Evolutionary conservation across 331 rosid species (phyloP).

Genomic region (Malus hybrid): DNA sequence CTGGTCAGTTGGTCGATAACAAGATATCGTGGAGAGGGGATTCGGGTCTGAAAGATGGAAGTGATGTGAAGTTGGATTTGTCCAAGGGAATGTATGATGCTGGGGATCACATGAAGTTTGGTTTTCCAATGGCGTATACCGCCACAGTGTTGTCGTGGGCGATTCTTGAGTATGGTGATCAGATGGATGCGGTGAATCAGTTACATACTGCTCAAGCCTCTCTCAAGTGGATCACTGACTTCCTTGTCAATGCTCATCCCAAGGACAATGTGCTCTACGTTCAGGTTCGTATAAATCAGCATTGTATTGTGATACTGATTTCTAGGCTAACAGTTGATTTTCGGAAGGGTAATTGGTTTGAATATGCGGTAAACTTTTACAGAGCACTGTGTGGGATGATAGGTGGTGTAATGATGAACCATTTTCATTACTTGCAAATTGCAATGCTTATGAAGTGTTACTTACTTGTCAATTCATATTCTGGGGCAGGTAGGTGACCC

Average conservation of each 20-base stretch:
- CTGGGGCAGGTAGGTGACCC: slow-evolving; percentile 84
- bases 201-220: slow-evolving; percentile 58
- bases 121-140: slow-evolving; percentile 91
- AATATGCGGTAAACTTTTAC: background rate
- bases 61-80: slow-evolving; percentile 56
- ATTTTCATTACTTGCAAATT: background rate
- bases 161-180: slow-evolving; percentile 92
- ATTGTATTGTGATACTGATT: background rate
- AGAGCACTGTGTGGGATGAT: background rate
- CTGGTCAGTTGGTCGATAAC: slow-evolving; percentile 63
- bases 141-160: slow-evolving; percentile 91
- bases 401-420: background rate
- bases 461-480: slow-evolving; percentile 3
- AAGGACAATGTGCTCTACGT: slow-evolving; percentile 74
- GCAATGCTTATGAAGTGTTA: background rate
- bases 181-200: slow-evolving; percentile 72
- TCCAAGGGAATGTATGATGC: slow-evolving; percentile 96
- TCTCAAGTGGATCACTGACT: slow-evolving; percentile 95
- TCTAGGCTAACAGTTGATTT: background rate
- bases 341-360: background rate
- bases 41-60: slow-evolving; percentile 81
- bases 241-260: slow-evolving; percentile 67
- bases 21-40: slow-evolving; percentile 89
- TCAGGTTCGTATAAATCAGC: slow-evolving; percentile 44
- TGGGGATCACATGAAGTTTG: slow-evolving; percentile 93